phyloP scores from a whole-genome alignment of 2,329 filamentous ascomycete genomes.

The Fusarium drepaniforme region DNA sequence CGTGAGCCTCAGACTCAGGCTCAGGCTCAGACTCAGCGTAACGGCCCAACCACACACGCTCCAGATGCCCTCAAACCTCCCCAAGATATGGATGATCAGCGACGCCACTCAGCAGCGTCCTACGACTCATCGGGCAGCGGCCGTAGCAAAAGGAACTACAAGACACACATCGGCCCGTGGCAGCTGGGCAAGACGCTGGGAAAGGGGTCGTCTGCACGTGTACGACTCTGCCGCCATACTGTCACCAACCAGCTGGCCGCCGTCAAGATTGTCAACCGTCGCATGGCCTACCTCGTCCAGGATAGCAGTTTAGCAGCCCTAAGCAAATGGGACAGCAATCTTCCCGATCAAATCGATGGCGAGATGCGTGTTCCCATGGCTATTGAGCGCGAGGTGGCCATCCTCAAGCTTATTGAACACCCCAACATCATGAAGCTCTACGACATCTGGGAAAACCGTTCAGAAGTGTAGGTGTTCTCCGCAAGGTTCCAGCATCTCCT shows the following conservation, averaged over 20 bases:
- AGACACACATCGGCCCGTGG: conserved; percentile 93
- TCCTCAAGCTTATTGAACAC: conserved; percentile 96
- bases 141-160: conserved; percentile 59
- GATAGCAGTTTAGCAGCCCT: conserved; percentile 88
- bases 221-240: conserved; percentile 85
- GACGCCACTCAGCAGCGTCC: conserved; percentile 56
- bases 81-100: conserved; percentile 49
- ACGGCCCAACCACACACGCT: conserved; percentile 31
- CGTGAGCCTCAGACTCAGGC: conserved; percentile 15
- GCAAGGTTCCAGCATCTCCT: not conserved
- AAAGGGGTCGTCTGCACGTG: conserved; percentile 88
- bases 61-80: conserved; percentile 40
- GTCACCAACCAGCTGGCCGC: conserved; percentile 85
- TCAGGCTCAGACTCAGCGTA: conserved; percentile 16
- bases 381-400: conserved; percentile 94
- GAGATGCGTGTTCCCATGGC: conserved; percentile 84
- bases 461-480: conserved; percentile 80
- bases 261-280: conserved; percentile 94
- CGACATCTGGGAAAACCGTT: conserved; percentile 97
- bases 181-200: conserved; percentile 90
- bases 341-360: conserved; percentile 67
- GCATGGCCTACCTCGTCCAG: conserved; percentile 82
- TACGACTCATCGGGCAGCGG: conserved; percentile 56
- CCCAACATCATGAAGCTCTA: conserved; percentile 94
- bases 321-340: conserved; percentile 76